Percentiles rank a stretch among this genome's conserved stretches.
phyloP scores from a whole-genome alignment of 2,329 filamentous ascomycete genomes.

The Juglanconis oblonga region DNA sequence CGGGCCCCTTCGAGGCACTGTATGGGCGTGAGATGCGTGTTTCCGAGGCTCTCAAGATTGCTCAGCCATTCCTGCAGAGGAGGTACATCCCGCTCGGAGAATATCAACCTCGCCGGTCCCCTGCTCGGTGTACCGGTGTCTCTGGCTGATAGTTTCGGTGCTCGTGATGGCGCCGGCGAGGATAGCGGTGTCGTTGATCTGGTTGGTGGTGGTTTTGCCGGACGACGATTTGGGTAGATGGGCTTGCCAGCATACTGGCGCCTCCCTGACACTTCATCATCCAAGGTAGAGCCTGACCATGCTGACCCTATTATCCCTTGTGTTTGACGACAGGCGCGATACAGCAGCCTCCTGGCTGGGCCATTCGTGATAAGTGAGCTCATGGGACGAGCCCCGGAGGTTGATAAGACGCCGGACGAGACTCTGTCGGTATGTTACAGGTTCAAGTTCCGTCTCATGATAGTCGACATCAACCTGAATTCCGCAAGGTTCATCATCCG shows the following conservation, averaged over 20 bases:
- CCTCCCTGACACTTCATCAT: background rate
- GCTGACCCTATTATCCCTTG: background rate
- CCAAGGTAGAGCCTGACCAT: too few relatives aligned
- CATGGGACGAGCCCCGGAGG: conserved; percentile 2
- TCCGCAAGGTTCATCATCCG: background rate
- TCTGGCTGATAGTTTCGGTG: conserved; percentile 5
- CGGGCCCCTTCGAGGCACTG: conserved; percentile 22
- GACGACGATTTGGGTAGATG: background rate
- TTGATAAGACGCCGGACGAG: background rate
- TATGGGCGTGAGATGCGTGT: conserved; percentile 21
- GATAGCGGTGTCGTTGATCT: background rate
- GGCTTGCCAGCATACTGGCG: conserved; percentile 5
- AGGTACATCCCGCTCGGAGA: conserved; percentile 28
- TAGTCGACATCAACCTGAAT: background rate
- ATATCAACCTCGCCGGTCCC: conserved; percentile 15
- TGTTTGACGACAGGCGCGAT: background rate
- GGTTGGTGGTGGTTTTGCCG: background rate
- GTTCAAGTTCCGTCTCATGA: background rate
- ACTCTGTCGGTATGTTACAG: background rate
- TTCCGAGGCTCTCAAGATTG: conserved; percentile 7
- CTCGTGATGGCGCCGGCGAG: background rate
- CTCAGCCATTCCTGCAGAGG: conserved; percentile 25
- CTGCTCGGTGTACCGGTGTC: background rate
- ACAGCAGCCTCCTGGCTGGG: conserved; percentile 10
- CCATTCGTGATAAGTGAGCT: conserved; percentile 13